Evolutionary conservation across 768 basidiomycete species (phyloP), one percentile per base, ranked within the genome.

Genomic region (Pholiota microspora): DNA sequence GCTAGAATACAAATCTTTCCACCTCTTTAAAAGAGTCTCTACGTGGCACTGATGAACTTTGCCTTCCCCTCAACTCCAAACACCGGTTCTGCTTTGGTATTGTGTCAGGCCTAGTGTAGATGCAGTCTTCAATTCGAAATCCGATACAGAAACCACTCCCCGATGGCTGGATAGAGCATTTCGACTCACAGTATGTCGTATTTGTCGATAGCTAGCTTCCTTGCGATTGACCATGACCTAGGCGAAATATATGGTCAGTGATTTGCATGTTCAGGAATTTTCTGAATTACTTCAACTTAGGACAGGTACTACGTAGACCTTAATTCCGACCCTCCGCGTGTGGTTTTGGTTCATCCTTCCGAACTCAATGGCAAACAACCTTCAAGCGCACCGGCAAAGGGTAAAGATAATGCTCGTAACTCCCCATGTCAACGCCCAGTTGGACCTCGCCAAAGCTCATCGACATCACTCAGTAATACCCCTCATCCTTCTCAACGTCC

Each of bases 291-390:
- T 47, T 23, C 36, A 42, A 45, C 29, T 16, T 35, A 4, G 18
- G 38, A 13, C 29, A 69, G 68, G 68, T 69, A 67, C 52, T 69
- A 69, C 46, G 59, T 69, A n/a, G 56, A 66, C 36, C 57, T 69
- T n/a, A 55, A 58, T 54, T 51, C 57, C 31, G 46, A 55, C 28
- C 56, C 64, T 15, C 68, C 68, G 12, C 59, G 61, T 31, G 63
- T 64, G 2, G 57, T 61, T 2, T 62, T 63, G 50, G 57, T 62
- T 2, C 66, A 67, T 55, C 68, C 68, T 21, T 53, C 44, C 49
- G 64, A 68, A 44, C 9, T 51, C 23, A 54, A 53, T 21, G 56
- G 53, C 24, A 51, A 54, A n/a, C 49, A 53, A 10, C 61, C 62
- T 24, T 36, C 55, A 24, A 62, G 58, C 53, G 56, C 57, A 6